Base-by-base conservation (phyloP, 495 filamentous ascomycete species). In the Penicillium antarcticum region DNA sequence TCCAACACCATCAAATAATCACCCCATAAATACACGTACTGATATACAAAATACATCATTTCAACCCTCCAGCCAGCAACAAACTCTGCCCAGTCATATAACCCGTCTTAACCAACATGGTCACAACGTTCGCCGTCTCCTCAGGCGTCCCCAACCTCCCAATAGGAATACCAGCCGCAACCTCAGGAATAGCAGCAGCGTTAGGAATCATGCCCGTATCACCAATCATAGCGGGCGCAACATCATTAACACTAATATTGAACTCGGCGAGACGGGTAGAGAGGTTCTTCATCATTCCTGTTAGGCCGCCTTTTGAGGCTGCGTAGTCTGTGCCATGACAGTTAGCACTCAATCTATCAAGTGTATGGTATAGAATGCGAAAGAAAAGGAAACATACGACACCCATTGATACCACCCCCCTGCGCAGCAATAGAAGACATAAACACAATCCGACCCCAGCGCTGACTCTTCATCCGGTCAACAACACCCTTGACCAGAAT, bases 211-310 rank as follows among this genome's bases (percentile, higher is more conserved):
- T 84, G 0, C 80, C 77, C 13, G 83, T 87, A 5, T 83, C 80
- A 9, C 83, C 82, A 51, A 89, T 88, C 81, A 89, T 83, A 9
- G 85, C 86, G 0, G 87, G 87, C 12, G 86, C 84, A 2, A 91
- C 83, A 59, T 86, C 86, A 45, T 91, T 89, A 34, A 87, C 82
- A 18, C 85, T 89, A 55, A 91, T 86, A 26, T 84, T 83, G 51
- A 74, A 72, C 54, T 76, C 71, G 8, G 81, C 83, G 21, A 86
- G 73, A 43, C 80, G 78, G n/a, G 69, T 77, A 10, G 83, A 75
- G 17, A 89, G 68, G 49, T 84, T 87, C 57, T 79, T 81, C 73
- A 86, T 84, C 75, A 89, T 76, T 2, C 79, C 81, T 3, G 78
- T 81, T 44, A 89, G 57, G 68, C 86, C 44, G 67, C 81, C 72